These are phyloP conservation scores for Talaromyces albobiverticillius DNA, from an alignment of 2,329 filamentous ascomycete species.

Conservation along the genomic window DNA sequence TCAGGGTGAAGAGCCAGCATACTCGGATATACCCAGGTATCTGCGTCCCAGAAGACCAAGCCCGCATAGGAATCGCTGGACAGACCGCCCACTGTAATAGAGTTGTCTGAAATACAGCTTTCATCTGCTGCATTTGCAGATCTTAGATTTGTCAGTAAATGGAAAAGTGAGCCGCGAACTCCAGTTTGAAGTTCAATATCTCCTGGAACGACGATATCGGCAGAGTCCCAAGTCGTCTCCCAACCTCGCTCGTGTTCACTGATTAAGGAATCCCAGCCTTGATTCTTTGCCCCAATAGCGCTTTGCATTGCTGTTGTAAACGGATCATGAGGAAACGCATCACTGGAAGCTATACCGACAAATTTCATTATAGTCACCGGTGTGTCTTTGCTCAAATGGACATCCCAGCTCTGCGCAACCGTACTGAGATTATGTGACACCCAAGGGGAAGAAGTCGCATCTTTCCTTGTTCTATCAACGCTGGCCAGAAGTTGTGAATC, in stretches of 20 bases:
- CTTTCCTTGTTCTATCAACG: not conserved
- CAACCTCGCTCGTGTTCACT: conserved; percentile 55
- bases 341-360: conserved; percentile 61
- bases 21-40: conserved; percentile 60
- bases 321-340: conserved; percentile 50
- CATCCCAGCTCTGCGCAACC: conserved; percentile 14
- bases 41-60: conserved; percentile 56
- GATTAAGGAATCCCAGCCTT: conserved; percentile 41
- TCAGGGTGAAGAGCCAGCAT: conserved; percentile 57
- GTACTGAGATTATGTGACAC: conserved; percentile 12
- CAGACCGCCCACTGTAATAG: conserved; percentile 59
- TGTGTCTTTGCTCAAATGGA: conserved; percentile 20
- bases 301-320: conserved; percentile 36
- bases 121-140: conserved; percentile 43
- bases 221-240: conserved; percentile 35
- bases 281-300: conserved; percentile 6
- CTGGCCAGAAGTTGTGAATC: not conserved
- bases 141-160: conserved; percentile 38
- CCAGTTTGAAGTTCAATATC: conserved; percentile 11
- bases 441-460: conserved; percentile 5
- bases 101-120: conserved; percentile 43
- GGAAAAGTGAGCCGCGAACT: conserved; percentile 10
- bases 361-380: conserved; percentile 57
- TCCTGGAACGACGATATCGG: conserved; percentile 48
- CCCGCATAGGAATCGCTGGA: conserved; percentile 61